A percentile compares a stretch with the other conserved stretches of the same genome.
These are phyloP conservation scores for Vitis hybrid DNA, from an alignment of 177 flowering plant species.

Conservation along the genomic window DNA sequence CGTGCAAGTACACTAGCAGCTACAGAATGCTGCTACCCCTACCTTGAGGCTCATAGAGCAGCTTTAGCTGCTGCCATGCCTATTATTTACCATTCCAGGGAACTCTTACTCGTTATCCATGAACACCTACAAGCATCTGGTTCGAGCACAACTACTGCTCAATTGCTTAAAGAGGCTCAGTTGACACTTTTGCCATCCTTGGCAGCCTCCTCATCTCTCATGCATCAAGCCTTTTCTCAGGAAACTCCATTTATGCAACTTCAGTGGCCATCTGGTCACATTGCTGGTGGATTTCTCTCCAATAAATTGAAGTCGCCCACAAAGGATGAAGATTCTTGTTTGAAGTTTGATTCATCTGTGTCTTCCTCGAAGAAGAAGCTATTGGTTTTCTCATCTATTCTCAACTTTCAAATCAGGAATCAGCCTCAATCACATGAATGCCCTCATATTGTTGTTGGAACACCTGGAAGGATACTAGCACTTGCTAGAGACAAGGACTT, in stretches of 20 bases:
- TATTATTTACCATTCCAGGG: constrained; percentile 90
- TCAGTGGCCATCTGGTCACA: constrained; percentile 88
- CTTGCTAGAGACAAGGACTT: no score
- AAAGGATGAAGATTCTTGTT: constrained; percentile 31
- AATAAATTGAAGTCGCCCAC: constrained; percentile 31
- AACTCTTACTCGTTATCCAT: constrained; percentile 89
- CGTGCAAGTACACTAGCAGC: constrained; percentile 95
- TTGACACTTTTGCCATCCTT: constrained; percentile 81
- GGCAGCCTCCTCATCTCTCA: constrained; percentile 58
- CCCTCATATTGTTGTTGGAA: no score
- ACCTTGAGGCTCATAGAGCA: constrained; percentile 95
- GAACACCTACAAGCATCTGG: constrained; percentile 96
- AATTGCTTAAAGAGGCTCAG: constrained; percentile 84
- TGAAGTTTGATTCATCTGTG: constrained; percentile 39
- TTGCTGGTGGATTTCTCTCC: constrained; percentile 59
- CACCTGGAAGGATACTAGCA: no score
- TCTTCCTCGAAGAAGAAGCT: constrained; percentile 59
- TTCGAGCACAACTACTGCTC: constrained; percentile 56
- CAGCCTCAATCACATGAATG: constrained; percentile 38
- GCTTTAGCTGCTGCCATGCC: constrained; percentile 99
- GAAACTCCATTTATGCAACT: constrained; percentile 52
- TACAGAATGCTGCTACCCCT: constrained; percentile 97
- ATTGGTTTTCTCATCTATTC: constrained; percentile 46
- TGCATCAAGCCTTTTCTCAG: constrained; percentile 58
- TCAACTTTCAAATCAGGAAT: constrained; percentile 46